phyloP scores from a whole-genome alignment of 2,329 filamentous ascomycete species.

The Colletotrichum gloeosporioides region DNA sequence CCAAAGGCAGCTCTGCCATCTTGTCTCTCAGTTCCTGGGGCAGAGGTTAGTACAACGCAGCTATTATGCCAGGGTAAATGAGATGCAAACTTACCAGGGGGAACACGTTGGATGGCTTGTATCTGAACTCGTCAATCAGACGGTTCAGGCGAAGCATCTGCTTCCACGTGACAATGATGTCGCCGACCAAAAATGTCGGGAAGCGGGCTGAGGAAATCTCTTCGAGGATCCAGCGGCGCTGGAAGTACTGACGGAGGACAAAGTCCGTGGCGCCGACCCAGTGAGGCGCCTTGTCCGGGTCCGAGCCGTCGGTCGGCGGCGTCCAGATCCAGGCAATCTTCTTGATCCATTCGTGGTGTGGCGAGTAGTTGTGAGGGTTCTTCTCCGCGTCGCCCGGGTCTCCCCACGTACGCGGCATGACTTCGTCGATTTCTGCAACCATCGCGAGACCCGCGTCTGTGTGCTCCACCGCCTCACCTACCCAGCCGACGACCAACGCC shows the following conservation, averaged over 20 bases:
- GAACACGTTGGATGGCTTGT: constrained; percentile 35
- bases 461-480: constrained; percentile 32
- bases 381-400: constrained; percentile 36
- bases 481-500: constrained; percentile 37
- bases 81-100: constrained; percentile 21
- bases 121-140: constrained; percentile 39
- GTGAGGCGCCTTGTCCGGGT: constrained; percentile 25
- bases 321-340: constrained; percentile 30
- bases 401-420: constrained; percentile 35
- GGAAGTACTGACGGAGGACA: constrained; percentile 35
- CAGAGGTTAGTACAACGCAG: neutral
- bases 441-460: constrained; percentile 30
- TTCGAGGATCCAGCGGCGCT: constrained; percentile 41
- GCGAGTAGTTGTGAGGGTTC: constrained; percentile 39
- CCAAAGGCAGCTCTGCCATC: constrained; percentile 27
- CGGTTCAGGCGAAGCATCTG: constrained; percentile 39
- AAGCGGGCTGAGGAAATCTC: constrained; percentile 38
- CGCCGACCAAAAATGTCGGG: constrained; percentile 32
- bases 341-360: constrained; percentile 33
- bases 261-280: constrained; percentile 32
- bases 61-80: neutral
- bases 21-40: constrained; percentile 20
- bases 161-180: constrained; percentile 40
- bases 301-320: constrained; percentile 23
- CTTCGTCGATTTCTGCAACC: constrained; percentile 32